These are phyloP conservation scores for Gryganskiella cystojenkinii DNA, from an alignment of 192 early-diverging fungal genomes.

Conservation along the genomic window DNA sequence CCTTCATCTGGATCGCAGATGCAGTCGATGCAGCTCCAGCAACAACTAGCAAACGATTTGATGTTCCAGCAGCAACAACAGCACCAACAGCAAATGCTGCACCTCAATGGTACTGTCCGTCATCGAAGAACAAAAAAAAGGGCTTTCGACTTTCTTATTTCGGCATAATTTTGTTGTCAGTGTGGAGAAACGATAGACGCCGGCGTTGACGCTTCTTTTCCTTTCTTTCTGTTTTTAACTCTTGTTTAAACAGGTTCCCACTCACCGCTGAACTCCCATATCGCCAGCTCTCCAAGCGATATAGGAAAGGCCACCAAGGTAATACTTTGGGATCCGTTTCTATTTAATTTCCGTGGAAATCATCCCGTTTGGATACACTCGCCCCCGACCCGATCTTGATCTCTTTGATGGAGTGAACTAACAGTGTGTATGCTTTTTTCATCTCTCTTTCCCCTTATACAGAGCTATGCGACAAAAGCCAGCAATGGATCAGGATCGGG, in stretches of 20 bases:
- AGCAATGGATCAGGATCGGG: slow-evolving; percentile 46
- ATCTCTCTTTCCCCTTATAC: neutral
- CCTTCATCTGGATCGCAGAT: slow-evolving; percentile 38
- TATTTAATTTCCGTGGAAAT: no score
- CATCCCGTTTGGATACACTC: no score
- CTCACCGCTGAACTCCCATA: slow-evolving; percentile 26
- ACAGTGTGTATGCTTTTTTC: neutral
- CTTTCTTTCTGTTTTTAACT: neutral
- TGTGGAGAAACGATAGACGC: no score
- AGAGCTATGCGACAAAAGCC: slow-evolving; percentile 56
- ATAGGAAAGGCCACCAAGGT: slow-evolving; percentile 41
- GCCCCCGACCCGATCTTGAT: neutral
- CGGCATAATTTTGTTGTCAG: no score
- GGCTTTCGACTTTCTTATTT: no score
- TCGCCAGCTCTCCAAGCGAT: slow-evolving; percentile 22
- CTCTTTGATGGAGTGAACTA: neutral
- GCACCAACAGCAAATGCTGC: slow-evolving; percentile 35
- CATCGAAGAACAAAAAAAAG: no score
- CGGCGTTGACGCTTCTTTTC: neutral
- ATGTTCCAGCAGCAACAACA: slow-evolving; percentile 42
- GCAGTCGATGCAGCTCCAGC: slow-evolving; percentile 48
- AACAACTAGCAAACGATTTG: slow-evolving; percentile 46
- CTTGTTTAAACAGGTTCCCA: slow-evolving; percentile 34
- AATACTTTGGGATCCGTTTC: neutral
- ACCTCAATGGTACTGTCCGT: slow-evolving; percentile 31